These are phyloP conservation scores for Chrysanthemum seticuspe DNA, from an alignment of 129 eudicot genomes.

Conservation along the genomic window DNA sequence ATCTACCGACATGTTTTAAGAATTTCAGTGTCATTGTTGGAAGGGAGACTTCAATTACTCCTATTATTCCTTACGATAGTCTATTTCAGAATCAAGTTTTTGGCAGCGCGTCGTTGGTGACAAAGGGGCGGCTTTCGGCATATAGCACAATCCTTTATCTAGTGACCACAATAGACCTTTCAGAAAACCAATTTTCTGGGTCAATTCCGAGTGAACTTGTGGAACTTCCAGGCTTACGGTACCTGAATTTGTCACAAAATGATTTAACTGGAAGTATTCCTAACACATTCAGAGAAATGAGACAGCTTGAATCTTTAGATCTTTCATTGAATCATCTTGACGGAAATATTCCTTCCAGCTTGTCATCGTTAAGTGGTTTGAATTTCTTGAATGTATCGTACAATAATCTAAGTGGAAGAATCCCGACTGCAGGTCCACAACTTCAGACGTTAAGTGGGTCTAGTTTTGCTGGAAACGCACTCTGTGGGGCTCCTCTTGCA, in stretches of 20 bases:
- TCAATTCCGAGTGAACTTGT: constrained; percentile 29
- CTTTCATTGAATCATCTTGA: constrained; percentile 30
- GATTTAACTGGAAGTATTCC: constrained; percentile 40
- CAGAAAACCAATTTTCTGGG: constrained; percentile 33
- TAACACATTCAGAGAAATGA: constrained; percentile 22
- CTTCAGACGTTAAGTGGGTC: constrained; percentile 11
- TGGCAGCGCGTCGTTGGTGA: constrained; percentile 19
- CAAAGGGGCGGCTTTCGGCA: constrained; percentile 21
- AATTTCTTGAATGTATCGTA: constrained; percentile 20
- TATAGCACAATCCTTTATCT: constrained; percentile 20
- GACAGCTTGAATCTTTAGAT: constrained; percentile 39
- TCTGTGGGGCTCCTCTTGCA: constrained; percentile 30
- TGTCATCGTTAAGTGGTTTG: constrained; percentile 15
- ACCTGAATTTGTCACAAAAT: constrained; percentile 35
- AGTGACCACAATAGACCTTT: constrained; percentile 32
- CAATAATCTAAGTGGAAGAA: constrained; percentile 19
- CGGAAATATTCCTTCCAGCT: constrained; percentile 24
- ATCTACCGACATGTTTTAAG: constrained; percentile 34
- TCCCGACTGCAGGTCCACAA: constrained; percentile 30
- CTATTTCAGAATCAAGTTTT: constrained; percentile 2
- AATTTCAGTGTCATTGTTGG: constrained; percentile 26
- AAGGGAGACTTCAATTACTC: neutral
- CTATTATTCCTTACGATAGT: neutral
- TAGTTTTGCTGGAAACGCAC: constrained; percentile 25
- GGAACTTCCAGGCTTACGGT: constrained; percentile 23